phyloP scores from a whole-genome alignment of 768 basidiomycete genomes.

The Tylopilus sp. region DNA sequence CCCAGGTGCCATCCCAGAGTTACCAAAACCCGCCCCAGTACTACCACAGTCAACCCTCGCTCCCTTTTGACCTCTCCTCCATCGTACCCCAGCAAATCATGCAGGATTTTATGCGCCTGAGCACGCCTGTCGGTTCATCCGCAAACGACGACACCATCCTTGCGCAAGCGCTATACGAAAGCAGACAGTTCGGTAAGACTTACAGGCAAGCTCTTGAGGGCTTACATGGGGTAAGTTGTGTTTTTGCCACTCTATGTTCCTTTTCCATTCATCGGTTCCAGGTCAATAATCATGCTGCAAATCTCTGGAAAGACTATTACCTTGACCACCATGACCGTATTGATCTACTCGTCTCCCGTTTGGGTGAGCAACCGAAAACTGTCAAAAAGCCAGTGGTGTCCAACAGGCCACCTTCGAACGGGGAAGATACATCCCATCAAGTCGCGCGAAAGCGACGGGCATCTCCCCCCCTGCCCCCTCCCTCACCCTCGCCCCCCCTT shows the following conservation, averaged over 20 bases:
- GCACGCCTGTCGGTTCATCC: slow-evolving; percentile 46
- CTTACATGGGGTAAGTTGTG: slow-evolving; percentile 55
- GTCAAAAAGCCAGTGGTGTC: slow-evolving; percentile 29
- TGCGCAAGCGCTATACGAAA: slow-evolving; percentile 42
- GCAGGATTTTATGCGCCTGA: slow-evolving; percentile 53
- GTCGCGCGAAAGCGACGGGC: slow-evolving; percentile 37
- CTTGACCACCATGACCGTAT: slow-evolving; percentile 64
- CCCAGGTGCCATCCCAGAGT: slow-evolving; percentile 18
- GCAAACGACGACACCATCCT: slow-evolving; percentile 58
- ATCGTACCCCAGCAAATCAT: slow-evolving; percentile 49
- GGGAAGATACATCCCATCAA: slow-evolving; percentile 18
- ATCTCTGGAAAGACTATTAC: slow-evolving; percentile 79
- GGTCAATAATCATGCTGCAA: slow-evolving; percentile 48
- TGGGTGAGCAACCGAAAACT: slow-evolving; percentile 24
- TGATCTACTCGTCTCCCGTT: slow-evolving; percentile 37
- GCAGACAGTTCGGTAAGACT: slow-evolving; percentile 39
- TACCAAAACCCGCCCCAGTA: slow-evolving; percentile 19
- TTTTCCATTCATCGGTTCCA: slow-evolving; percentile 15
- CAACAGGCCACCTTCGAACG: slow-evolving; percentile 9
- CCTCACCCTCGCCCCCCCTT: slow-evolving; percentile 17
- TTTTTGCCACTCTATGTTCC: background rate
- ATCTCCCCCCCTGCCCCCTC: slow-evolving; percentile 12
- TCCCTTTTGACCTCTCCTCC: slow-evolving; percentile 32
- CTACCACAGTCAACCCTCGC: slow-evolving; percentile 17
- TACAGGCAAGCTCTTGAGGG: slow-evolving; percentile 67